Evolutionary conservation across 495 filamentous ascomycete species (phyloP), one percentile per base, ranked within the genome.

Genomic region (Lasiosphaeriaceae sp.): DNA sequence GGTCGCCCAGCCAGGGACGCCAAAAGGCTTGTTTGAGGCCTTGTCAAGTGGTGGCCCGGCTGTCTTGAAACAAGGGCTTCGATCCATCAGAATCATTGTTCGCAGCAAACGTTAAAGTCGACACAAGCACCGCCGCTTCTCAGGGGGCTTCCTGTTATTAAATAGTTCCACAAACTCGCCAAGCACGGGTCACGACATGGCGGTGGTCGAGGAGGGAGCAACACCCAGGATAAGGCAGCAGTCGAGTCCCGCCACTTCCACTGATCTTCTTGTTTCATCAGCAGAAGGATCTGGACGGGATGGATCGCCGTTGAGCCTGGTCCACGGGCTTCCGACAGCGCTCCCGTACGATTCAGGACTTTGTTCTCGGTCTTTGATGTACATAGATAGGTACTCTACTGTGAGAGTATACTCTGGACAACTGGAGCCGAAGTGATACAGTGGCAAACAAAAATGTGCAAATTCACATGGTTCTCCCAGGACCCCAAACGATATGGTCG

Each of bases 161-260:
- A 24, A 41, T 37, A 37, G 34, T 60, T 21, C 34, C 54, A 61
- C 59, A 46, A 19, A 34, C 34, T 52, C 57, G 20, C 17, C 57
- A 43, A 39, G 20, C 14, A 24, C 51, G 50, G 51, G 37, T 39
- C 45, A 55, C 47, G 14, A 22, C 56, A 50, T 22, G 16, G 23
- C 29, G 11, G 22, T 22, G n/a, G 20, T 31, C 23, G 2, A 31
- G 47, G 16, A 50, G 11, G 47, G 23, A 50, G n/a, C 20, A 12
- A 2, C 23, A 26, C 3, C 21, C 47, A 16, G 48, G 48, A 48
- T 20, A 34, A 11, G 48, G 19, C 48, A 50, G 20, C 19, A 5
- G 34, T 17, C 20, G 20, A 23, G 26, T 31, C 26, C 26, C 26
- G 26, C 26, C 26, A 31, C 26, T 31, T 31, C 26, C 26, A 31